Evolutionary conservation across 2,329 filamentous ascomycete genomes (phyloP), one percentile per base, ranked within the genome.

Genomic region (Diaporthe humulicola): DNA sequence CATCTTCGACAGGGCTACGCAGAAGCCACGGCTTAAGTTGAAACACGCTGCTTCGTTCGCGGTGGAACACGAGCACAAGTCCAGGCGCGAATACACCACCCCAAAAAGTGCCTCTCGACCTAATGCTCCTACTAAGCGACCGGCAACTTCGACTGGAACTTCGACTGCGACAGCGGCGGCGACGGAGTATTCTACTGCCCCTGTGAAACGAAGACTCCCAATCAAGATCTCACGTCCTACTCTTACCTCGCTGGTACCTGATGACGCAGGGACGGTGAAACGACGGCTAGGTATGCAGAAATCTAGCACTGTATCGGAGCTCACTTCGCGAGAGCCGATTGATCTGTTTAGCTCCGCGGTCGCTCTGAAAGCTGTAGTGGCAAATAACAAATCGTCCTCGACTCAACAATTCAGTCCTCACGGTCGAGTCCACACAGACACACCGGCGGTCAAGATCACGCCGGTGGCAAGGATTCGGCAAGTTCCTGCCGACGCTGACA

Each of bases 261-360:
- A 75, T 0, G 71, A 76, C 19, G 38, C 42, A 52, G 75, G 74
- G 12, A 76, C 75, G 52, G 74, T 76, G n/a, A 76, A 76, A 58
- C 64, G 75, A 28, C 74, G 74, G 25, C 38, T 61, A 14, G 71
- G 73, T 9, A 33, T 76, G 33, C 40, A 74, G 22, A 74, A 75
- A 36, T 76, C 75, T 15, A 75, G 56, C 38, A 74, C 75, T 4
- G 66, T 76, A 14, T 50, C 75, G 14, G 74, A 75, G 22, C 30
- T 76, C 2, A 17, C 54, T 66, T 64, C 75, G 9, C 17, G n/a
- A 10, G 57, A 60, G 45, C 75, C 73, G 6, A 28, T 74, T 40
- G 74, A 76, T 42, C 48, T 76, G 17, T 76, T 76, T 48, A 76
- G 52, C 48, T 30, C 57, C 10, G 58, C 71, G 2, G 48, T 28